These are phyloP conservation scores for Dunaliella sp. DNA, from an alignment of 139 green algal species.

Conservation along the genomic window DNA sequence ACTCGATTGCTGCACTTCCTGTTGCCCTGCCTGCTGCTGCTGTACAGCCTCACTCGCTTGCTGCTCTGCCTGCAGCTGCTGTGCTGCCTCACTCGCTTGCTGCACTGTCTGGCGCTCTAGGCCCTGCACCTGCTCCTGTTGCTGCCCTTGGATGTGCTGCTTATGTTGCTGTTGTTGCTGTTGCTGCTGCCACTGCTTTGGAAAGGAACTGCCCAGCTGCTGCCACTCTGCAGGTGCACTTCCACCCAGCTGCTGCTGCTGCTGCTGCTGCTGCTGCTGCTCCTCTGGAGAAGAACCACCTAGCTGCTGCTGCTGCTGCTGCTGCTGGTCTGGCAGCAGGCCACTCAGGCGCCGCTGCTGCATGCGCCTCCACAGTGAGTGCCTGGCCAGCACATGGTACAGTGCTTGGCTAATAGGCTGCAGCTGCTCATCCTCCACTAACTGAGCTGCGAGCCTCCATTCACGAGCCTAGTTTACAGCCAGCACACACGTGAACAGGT, in stretches of 20 bases:
- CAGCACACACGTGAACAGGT: too few relatives aligned
- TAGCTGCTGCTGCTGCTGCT: background rate
- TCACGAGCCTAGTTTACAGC: background rate
- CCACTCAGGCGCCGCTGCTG: background rate
- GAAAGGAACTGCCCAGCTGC: background rate
- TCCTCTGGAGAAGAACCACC: too few relatives aligned
- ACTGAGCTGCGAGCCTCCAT: background rate
- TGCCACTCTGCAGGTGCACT: background rate
- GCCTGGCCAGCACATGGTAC: background rate
- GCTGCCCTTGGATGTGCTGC: background rate
- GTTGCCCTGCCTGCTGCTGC: too few relatives aligned
- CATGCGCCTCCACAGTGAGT: background rate
- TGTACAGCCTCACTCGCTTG: too few relatives aligned
- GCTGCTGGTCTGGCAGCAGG: too few relatives aligned
- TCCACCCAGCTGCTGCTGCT: background rate
- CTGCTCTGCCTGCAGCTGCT: too few relatives aligned
- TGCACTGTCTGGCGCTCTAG: too few relatives aligned
- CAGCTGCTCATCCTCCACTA: background rate
- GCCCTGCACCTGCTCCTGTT: background rate
- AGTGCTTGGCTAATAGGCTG: background rate
- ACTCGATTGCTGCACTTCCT: too few relatives aligned
- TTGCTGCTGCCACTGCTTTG: background rate
- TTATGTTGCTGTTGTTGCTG: background rate
- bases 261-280: background rate
- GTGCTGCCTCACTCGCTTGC: too few relatives aligned